Evolutionary conservation across 2,329 filamentous ascomycete species (phyloP), one percentile per base, ranked within the genome.

Genomic region (Ophiostoma sp.): DNA sequence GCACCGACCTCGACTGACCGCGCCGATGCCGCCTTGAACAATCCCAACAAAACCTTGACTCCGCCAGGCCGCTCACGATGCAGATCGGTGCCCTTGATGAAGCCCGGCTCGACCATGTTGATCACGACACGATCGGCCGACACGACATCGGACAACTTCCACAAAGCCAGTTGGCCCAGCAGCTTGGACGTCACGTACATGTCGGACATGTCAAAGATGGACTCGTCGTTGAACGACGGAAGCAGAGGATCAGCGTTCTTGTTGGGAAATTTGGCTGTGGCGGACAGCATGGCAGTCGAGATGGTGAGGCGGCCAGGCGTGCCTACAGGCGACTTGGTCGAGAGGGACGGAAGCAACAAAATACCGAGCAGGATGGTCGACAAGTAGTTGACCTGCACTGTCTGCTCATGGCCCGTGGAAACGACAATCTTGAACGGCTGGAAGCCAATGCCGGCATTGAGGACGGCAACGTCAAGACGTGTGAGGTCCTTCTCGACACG

Each of bases 81-180:
- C 36, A 76, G 79, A 77, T 31, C 76, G 0, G 87, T 87, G 2
- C 83, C 84, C 48, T 79, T 82, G 8, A 82, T 79, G 61, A 82
- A 79, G 0, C 84, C 86, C 0, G 86, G 86, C 25, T 86, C 84
- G 0, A 83, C 84, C 1, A 85, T 74, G 70, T 87, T 87, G 55
- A 87, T 78, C 8, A 84, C 74, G 0, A 85, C 82, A 48, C 85
- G 81, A 1, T 85, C 80, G 0, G 82, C 75, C 0, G 78, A 79
- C 0, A 85, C 79, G 25, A 79, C 79, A 19, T 84, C 81, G 5
- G 76, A 77, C 0, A 85, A 75, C 70, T 82, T 82, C 75, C 76
- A 76, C 2, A 80, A 76, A 76, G 83, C 84, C 39, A 83, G 76
- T 33, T 81, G 79, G 2, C 77, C 76, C 0, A 84, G 76, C 0